Percentiles rank a stretch among this genome's conserved stretches.
Evolutionary conservation across 2,329 filamentous ascomycete species (phyloP).

Genomic region (Clarireedia monteithiana): DNA sequence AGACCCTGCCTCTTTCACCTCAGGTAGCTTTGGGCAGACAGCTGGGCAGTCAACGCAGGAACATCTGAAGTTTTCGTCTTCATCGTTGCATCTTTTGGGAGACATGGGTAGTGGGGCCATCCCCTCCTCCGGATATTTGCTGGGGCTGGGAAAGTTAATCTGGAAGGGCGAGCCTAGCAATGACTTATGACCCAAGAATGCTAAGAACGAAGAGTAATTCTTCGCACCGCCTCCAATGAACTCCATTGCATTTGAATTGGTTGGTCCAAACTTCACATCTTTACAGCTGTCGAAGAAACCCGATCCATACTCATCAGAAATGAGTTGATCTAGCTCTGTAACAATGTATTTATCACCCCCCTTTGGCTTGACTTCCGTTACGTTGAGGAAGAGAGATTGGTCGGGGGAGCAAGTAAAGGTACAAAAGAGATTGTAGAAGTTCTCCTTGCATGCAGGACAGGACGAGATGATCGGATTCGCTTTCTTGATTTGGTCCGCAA

Average conservation of each 20-base stretch:
- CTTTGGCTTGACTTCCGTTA: conserved; percentile 65
- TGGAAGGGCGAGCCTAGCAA: conserved; percentile 89
- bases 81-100: conserved; percentile 82
- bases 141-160: conserved; percentile 75
- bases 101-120: conserved; percentile 67
- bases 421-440: conserved; percentile 98
- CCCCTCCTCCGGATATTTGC: conserved; percentile 50
- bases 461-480: conserved; percentile 85
- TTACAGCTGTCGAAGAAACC: conserved; percentile 97
- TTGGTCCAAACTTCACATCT: conserved; percentile 95
- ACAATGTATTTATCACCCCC: conserved; percentile 51
- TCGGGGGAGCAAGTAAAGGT: conserved; percentile 97
- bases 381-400: conserved; percentile 90
- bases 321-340: conserved; percentile 81
- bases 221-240: conserved; percentile 93
- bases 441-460: conserved; percentile 94
- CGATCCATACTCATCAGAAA: conserved; percentile 74
- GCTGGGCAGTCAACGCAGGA: conserved; percentile 88
- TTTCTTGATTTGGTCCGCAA: conserved; percentile 78
- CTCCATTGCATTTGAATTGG: conserved; percentile 88
- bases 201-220: conserved; percentile 78
- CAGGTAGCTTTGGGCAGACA: conserved; percentile 75
- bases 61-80: conserved; percentile 78
- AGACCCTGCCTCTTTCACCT: conserved; percentile 58
- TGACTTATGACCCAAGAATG: conserved; percentile 83